Conservation (phyloP, 495 filamentous ascomycete genomes). For the Penicillium angulare region DNA sequence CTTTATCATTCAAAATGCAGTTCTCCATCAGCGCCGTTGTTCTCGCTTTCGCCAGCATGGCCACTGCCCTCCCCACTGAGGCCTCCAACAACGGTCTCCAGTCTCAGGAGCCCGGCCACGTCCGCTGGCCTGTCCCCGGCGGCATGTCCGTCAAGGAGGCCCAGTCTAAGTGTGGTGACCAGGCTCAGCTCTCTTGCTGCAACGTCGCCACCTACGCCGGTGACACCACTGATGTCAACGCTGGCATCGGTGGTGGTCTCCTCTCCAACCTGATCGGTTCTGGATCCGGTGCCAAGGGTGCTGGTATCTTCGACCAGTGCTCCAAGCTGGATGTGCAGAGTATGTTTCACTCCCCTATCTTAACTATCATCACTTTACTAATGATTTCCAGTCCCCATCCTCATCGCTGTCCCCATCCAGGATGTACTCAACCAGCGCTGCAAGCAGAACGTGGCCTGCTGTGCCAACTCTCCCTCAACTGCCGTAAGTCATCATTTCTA, state of each 20-base stretch:
- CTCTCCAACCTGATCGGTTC: slow-evolving; percentile 30
- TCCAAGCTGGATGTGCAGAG: slow-evolving; percentile 34
- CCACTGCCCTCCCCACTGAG: slow-evolving; percentile 11
- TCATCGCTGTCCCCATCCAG: slow-evolving; percentile 31
- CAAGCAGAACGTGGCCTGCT: slow-evolving; percentile 54
- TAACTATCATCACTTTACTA: slow-evolving; percentile 5
- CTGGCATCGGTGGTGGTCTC: slow-evolving; percentile 24
- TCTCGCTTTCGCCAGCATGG: slow-evolving; percentile 17
- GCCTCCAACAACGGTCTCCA: slow-evolving; percentile 5
- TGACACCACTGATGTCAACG: slow-evolving; percentile 36
- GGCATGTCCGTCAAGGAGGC: slow-evolving; percentile 46
- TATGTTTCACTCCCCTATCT: slow-evolving; percentile 11
- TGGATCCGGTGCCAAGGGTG: slow-evolving; percentile 36
- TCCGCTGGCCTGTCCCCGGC: slow-evolving; percentile 29
- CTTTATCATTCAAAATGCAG: slow-evolving; percentile 22
- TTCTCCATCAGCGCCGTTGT: slow-evolving; percentile 20
- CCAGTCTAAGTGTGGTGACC: slow-evolving; percentile 46
- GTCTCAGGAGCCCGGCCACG: slow-evolving; percentile 3
- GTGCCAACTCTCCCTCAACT: slow-evolving; percentile 39
- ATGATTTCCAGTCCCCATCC: slow-evolving; percentile 25
- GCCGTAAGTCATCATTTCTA: slow-evolving; percentile 29
- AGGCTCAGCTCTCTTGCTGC: slow-evolving; percentile 50
- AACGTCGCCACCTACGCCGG: slow-evolving; percentile 45
- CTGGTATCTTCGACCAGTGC: slow-evolving; percentile 37
- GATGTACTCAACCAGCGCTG: slow-evolving; percentile 48